A percentile compares a stretch with the other conserved stretches of the same genome.
These are phyloP conservation scores for Coccinonectria pachysandricola DNA, from an alignment of 2,329 filamentous ascomycete genomes.

Conservation along the genomic window DNA sequence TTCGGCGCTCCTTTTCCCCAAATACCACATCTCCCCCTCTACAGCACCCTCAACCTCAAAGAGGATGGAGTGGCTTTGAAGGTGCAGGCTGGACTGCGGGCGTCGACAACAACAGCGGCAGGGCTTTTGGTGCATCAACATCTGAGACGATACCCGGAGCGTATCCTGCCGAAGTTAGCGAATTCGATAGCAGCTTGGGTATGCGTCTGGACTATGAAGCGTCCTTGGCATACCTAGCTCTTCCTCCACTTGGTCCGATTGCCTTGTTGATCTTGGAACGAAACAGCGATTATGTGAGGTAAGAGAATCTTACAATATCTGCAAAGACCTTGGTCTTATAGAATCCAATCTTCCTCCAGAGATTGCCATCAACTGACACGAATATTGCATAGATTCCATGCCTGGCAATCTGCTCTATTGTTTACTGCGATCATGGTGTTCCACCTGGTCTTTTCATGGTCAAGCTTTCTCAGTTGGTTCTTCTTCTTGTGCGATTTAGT, in stretches of 20 bases:
- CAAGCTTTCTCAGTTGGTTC: conserved; percentile 71
- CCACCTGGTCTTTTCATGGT: conserved; percentile 82
- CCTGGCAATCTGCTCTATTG: conserved; percentile 83
- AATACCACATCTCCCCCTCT: conserved; percentile 31
- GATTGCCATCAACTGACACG: too few relatives aligned
- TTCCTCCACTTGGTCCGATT: conserved; percentile 80
- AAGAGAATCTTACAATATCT: too few relatives aligned
- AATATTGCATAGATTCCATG: conserved; percentile 92
- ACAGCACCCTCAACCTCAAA: conserved; percentile 45
- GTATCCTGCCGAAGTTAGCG: conserved; percentile 48
- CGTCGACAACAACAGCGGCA: conserved; percentile 10
- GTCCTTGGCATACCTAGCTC: conserved; percentile 72
- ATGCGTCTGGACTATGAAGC: conserved; percentile 85
- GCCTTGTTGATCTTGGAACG: conserved; percentile 77
- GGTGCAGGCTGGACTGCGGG: conserved; percentile 24
- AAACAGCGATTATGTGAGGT: conserved; percentile 96
- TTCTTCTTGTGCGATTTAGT: conserved; percentile 66
- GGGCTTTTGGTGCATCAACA: conserved; percentile 12
- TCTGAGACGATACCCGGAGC: conserved; percentile 23
- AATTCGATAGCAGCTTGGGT: conserved; percentile 87
- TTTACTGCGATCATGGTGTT: conserved; percentile 67
- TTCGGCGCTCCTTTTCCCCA: conserved; percentile 45
- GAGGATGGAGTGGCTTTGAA: conserved; percentile 37
- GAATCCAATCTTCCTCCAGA: background rate
- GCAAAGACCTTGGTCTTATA: too few relatives aligned